These are phyloP conservation scores for Actinomortierella ambigua DNA, from an alignment of 371 early-diverging fungal species.

Conservation along the genomic window DNA sequence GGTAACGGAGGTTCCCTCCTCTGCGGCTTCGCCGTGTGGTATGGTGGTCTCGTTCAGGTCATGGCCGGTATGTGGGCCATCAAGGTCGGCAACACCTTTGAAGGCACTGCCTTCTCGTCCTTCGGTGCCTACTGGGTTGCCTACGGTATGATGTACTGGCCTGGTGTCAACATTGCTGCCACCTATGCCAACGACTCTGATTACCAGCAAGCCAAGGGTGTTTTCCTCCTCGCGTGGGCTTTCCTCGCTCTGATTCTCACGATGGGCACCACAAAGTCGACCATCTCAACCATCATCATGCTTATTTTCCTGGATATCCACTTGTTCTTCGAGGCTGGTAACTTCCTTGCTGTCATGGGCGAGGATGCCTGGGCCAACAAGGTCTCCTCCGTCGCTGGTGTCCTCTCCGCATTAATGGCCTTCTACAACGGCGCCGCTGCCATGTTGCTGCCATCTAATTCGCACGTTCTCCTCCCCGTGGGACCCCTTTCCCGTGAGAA, in stretches of 20 bases:
- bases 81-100: constrained; percentile 52
- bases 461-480: constrained; percentile 30
- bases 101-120: constrained; percentile 55
- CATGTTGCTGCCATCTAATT: constrained; percentile 33
- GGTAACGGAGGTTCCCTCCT: constrained; percentile 59
- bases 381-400: constrained; percentile 22
- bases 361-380: constrained; percentile 9
- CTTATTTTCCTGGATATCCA: constrained; percentile 32
- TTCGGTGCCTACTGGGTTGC: constrained; percentile 55
- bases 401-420: constrained; percentile 31
- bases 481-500: constrained; percentile 11
- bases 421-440: constrained; percentile 44
- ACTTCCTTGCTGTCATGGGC: constrained; percentile 19
- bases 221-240: constrained; percentile 38
- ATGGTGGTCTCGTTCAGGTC: constrained; percentile 81
- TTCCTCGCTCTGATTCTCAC: constrained; percentile 40
- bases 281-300: constrained; percentile 22
- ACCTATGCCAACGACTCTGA: constrained; percentile 19
- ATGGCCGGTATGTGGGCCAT: constrained; percentile 57
- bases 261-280: constrained; percentile 35
- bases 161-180: constrained; percentile 20
- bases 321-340: constrained; percentile 19
- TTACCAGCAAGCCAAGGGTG: constrained; percentile 31
- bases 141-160: constrained; percentile 43
- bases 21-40: constrained; percentile 75